A percentile compares a stretch with the other conserved stretches of the same genome.
phyloP scores from a whole-genome alignment of 2,329 filamentous ascomycete genomes.

The Fusarium sp. region DNA sequence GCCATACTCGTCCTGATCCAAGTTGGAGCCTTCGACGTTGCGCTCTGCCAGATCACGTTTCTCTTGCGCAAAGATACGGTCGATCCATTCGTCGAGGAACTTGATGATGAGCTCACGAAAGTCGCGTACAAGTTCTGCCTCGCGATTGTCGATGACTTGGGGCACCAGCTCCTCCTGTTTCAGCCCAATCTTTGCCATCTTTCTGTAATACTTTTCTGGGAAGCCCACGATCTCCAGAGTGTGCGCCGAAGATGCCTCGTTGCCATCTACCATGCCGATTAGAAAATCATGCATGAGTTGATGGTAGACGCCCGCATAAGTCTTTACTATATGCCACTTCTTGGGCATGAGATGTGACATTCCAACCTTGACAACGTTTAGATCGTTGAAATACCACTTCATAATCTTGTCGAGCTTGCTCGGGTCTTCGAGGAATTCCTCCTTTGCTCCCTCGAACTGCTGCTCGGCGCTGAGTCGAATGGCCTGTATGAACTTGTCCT shows the following conservation, averaged over 20 bases:
- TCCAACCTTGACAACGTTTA: conserved; percentile 92
- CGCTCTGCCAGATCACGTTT: conserved; percentile 81
- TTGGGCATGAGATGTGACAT: conserved; percentile 93
- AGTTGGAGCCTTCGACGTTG: conserved; percentile 74
- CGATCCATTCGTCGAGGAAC: conserved; percentile 97
- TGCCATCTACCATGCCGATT: conserved; percentile 81
- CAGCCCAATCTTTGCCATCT: conserved; percentile 92
- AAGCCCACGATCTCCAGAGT: conserved; percentile 93
- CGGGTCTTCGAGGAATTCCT: conserved; percentile 84
- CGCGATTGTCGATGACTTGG: conserved; percentile 89
- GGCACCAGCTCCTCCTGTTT: conserved; percentile 78
- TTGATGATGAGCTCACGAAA: conserved; percentile 96
- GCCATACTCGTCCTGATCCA: conserved; percentile 88
- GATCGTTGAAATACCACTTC: conserved; percentile 97
- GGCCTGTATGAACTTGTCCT: conserved; percentile 89
- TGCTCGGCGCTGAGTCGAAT: conserved; percentile 77
- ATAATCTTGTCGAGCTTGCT: conserved; percentile 84
- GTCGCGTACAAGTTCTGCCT: conserved; percentile 88
- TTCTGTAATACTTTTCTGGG: conserved; percentile 94
- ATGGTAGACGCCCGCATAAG: conserved; percentile 92
- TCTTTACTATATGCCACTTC: conserved; percentile 95
- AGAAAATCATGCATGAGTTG: conserved; percentile 95
- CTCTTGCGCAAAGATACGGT: conserved; percentile 86
- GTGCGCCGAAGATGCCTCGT: conserved; percentile 83
- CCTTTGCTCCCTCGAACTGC: conserved; percentile 76